These are phyloP conservation scores for Chrysosporium queenslandicum DNA, from an alignment of 2,329 filamentous ascomycete species.

Conservation along the genomic window DNA sequence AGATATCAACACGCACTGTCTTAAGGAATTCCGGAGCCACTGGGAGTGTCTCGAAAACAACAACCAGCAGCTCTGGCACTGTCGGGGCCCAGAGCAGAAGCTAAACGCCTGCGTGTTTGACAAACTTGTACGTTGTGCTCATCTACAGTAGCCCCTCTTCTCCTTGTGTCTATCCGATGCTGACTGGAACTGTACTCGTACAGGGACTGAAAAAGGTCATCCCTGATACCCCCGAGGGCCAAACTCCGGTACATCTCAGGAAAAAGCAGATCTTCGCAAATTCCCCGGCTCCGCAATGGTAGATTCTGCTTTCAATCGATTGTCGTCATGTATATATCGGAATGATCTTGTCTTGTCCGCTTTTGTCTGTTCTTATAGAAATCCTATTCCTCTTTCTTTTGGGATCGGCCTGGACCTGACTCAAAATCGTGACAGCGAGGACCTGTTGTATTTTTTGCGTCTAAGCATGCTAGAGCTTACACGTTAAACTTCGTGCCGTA, in stretches of 20 bases:
- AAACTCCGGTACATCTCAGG: constrained; percentile 64
- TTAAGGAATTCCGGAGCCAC: constrained; percentile 82
- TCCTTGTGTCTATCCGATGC: constrained; percentile 7
- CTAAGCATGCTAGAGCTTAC: too few relatives aligned
- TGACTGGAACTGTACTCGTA: constrained; percentile 11
- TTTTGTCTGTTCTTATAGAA: constrained; percentile 9
- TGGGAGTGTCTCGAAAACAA: constrained; percentile 95
- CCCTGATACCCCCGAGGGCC: constrained; percentile 59
- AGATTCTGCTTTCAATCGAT: neutral
- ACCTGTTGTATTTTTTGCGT: neutral
- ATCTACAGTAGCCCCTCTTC: neutral
- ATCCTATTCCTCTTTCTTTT: neutral
- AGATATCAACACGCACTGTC: constrained; percentile 91
- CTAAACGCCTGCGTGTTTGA: constrained; percentile 94
- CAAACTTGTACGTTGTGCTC: constrained; percentile 66
- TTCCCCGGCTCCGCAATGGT: constrained; percentile 13
- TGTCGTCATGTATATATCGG: constrained; percentile 25
- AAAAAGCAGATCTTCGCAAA: constrained; percentile 41
- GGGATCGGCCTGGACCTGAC: neutral
- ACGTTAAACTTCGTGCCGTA: neutral
- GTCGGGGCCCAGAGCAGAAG: constrained; percentile 74
- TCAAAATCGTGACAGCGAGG: neutral
- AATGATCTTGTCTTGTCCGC: constrained; percentile 18
- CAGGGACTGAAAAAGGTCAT: constrained; percentile 75
- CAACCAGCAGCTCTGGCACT: constrained; percentile 97